Evolutionary conservation across 192 early-diverging fungal genomes (phyloP).

Genomic region (Glomus cerebriforme): DNA sequence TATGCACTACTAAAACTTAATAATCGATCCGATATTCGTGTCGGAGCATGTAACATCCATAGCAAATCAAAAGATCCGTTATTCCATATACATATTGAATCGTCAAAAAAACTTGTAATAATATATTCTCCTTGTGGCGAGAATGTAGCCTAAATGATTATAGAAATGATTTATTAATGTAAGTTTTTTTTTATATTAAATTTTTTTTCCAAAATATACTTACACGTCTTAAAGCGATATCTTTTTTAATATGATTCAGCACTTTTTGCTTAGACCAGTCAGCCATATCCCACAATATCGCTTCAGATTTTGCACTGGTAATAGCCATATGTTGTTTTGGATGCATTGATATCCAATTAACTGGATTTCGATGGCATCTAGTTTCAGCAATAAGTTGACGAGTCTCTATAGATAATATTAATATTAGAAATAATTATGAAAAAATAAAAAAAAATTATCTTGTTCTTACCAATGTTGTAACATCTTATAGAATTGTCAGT

Average conservation of each 20-base stretch:
- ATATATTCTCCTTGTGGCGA: slow-evolving; percentile 21
- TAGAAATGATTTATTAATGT: no score
- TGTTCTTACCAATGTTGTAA: slow-evolving; percentile 29
- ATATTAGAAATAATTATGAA: background rate
- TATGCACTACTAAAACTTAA: background rate
- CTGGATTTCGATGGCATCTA: slow-evolving; percentile 18
- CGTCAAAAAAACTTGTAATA: slow-evolving; percentile 23
- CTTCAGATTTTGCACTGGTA: slow-evolving; percentile 25
- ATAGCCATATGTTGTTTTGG: slow-evolving; percentile 15
- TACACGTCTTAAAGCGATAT: slow-evolving; percentile 11
- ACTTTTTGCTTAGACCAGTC: slow-evolving; percentile 25
- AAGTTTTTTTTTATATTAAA: no score
- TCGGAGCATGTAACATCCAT: slow-evolving; percentile 8
- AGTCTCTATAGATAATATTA: slow-evolving; percentile 21
- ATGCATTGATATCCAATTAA: slow-evolving; percentile 27
- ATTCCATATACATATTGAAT: slow-evolving; percentile 24
- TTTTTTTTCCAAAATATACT: background rate
- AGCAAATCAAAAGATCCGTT: slow-evolving; percentile 9
- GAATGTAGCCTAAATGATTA: slow-evolving; percentile 14
- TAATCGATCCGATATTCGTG: background rate
- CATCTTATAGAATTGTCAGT: slow-evolving; percentile 30
- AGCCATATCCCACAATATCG: slow-evolving; percentile 27
- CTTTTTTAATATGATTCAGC: background rate
- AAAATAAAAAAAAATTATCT: background rate
- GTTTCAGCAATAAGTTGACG: slow-evolving; percentile 26